phyloP scores from a whole-genome alignment of 345 rosid species.

The Arabis hirsuta region DNA sequence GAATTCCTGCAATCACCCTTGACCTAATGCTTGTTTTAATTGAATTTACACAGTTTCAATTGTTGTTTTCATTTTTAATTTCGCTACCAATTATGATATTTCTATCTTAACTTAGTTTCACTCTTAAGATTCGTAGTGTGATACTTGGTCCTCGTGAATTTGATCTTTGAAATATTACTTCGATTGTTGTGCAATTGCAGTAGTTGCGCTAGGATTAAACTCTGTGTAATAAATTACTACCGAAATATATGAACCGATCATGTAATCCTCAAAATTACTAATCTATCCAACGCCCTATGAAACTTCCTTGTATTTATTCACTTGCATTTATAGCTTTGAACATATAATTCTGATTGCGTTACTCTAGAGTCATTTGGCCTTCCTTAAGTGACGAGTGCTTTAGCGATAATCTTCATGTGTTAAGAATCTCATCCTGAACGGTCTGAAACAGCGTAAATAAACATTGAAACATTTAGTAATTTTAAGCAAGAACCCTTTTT shows the following conservation, averaged over 20 bases:
- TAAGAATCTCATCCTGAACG: background rate
- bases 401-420: background rate
- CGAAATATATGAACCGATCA: conserved; percentile 63
- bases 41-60: too few relatives aligned
- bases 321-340: conserved; percentile 19
- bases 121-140: too few relatives aligned
- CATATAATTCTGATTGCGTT: conserved; percentile 7
- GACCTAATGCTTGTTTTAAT: too few relatives aligned
- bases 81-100: too few relatives aligned
- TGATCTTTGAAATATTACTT: too few relatives aligned
- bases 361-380: background rate
- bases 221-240: conserved; percentile 82
- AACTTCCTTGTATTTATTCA: conserved; percentile 11
- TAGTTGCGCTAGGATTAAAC: too few relatives aligned
- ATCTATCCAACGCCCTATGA: background rate
- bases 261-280: background rate
- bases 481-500: background rate
- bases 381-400: background rate
- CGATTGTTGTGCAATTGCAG: too few relatives aligned
- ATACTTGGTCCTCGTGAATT: too few relatives aligned
- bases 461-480: background rate
- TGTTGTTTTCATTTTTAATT: too few relatives aligned
- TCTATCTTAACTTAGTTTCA: too few relatives aligned
- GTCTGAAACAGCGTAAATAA: background rate
- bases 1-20: too few relatives aligned